Base-by-base conservation (phyloP, 2,329 filamentous ascomycete genomes). In the Fusarium devonianum region DNA sequence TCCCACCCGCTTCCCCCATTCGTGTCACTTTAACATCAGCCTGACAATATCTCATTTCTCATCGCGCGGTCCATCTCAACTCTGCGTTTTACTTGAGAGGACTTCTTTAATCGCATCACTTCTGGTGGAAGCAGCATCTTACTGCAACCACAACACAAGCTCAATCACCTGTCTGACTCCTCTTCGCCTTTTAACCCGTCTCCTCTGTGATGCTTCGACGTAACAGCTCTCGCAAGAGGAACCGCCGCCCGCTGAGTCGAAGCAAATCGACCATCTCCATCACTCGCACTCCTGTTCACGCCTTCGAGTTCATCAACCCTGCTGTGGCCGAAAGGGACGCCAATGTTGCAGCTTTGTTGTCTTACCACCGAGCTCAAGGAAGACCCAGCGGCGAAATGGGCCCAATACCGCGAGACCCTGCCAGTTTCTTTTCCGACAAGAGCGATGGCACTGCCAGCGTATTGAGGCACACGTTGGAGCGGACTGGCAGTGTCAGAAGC, bases 311-410 rank as follows among this genome's bases (percentile, higher is more conserved):
- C 39, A 79, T 84, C 33, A 71, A 78, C 57, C 78, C 78, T 2
- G 69, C 68, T 9, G 67, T 71, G 4, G 80, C 81, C 2, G 77
- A 81, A 37, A 75, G 81, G 43, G 82, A 88, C 67, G 86, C 86
- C 7, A 79, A 83, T 28, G 77, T 80, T 28, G 86, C 86, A 16
- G 86, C 86, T 7, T 72, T 75, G 23, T 73, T 85, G 62, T 87
- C 86, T 2, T 89, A 82, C 64, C 67, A 73, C 6, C 75, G 79
- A 50, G 79, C 80, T n/a, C 74, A 74, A 43, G 73, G 73, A 25
- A 71, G 74, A 10, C 71, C 47, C 4, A 55, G 34, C 3, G 29
- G 32, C 4, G 60, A 64, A 18, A 53, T 58, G 37, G 35, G 50
- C 36, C 9, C 16, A 9, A 19, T 55, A 14, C 52, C 49, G 9